A percentile compares a stretch with the other conserved stretches of the same genome.
Evolutionary conservation across 495 filamentous ascomycete species (phyloP).

Genomic region (Daldinia childiae): DNA sequence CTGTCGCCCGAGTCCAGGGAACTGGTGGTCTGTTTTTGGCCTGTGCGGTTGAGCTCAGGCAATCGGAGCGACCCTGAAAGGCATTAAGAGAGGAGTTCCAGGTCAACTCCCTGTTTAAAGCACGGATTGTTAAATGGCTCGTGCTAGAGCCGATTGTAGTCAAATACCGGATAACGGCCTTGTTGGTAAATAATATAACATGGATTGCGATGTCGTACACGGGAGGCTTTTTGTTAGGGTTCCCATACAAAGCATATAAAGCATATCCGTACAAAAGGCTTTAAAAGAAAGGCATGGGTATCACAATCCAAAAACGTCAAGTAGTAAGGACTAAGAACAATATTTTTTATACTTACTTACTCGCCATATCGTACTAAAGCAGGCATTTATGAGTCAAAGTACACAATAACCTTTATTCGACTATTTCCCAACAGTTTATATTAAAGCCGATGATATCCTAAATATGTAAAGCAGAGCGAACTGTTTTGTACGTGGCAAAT

Average conservation of each 20-base stretch:
- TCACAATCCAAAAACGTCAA: slow-evolving; percentile 1
- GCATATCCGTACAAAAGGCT: neutral
- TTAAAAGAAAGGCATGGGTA: neutral
- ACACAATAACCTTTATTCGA: neutral
- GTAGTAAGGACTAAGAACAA: neutral
- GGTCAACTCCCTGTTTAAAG: slow-evolving; percentile 19
- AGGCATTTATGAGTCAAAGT: neutral
- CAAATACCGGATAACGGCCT: neutral
- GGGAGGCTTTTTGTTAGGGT: neutral
- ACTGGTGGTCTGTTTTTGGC: slow-evolving; percentile 22
- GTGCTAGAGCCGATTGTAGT: slow-evolving; percentile 18
- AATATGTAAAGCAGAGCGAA: neutral
- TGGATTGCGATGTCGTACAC: slow-evolving; percentile 8
- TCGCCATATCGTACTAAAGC: too few species aligned
- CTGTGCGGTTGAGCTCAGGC: slow-evolving; percentile 20
- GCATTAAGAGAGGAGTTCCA: slow-evolving; percentile 10
- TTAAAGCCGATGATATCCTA: neutral
- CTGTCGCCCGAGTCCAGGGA: slow-evolving; percentile 29
- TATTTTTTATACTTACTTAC: too few species aligned
- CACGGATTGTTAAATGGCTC: slow-evolving; percentile 25
- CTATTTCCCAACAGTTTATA: neutral
- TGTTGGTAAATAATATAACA: neutral
- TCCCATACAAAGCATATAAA: neutral
- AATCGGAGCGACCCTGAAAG: slow-evolving; percentile 30
- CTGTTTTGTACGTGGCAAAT: neutral